These are phyloP conservation scores for Boletellus sp. DNA, from an alignment of 768 basidiomycete genomes.

Conservation along the genomic window DNA sequence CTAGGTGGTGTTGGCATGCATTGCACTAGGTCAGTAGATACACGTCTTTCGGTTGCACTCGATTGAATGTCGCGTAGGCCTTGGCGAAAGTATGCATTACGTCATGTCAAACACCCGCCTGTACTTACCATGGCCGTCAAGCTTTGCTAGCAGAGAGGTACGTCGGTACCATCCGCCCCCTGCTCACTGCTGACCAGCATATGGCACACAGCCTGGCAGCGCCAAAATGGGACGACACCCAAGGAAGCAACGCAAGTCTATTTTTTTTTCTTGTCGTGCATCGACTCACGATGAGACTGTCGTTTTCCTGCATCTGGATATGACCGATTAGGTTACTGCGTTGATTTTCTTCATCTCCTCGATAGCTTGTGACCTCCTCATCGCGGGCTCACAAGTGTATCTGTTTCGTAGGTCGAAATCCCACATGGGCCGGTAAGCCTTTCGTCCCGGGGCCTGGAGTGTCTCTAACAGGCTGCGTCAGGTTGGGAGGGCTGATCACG, in stretches of 20 bases:
- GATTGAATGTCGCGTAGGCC: slow-evolving; percentile 12
- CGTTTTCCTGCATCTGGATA: not conserved
- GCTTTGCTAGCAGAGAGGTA: slow-evolving; percentile 34
- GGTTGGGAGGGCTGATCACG: slow-evolving; percentile 32
- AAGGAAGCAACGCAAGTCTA: slow-evolving; percentile 29
- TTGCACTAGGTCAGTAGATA: slow-evolving; percentile 24
- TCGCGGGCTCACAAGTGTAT: slow-evolving; percentile 34
- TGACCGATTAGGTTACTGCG: slow-evolving; percentile 26
- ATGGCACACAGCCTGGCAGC: slow-evolving; percentile 19
- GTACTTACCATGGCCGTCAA: slow-evolving; percentile 9
- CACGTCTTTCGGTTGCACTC: not conserved
- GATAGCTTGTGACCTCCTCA: slow-evolving; percentile 33
- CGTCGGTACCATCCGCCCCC: not conserved
- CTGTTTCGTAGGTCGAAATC: slow-evolving; percentile 30
- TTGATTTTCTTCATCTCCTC: slow-evolving; percentile 32
- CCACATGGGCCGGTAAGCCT: slow-evolving; percentile 26
- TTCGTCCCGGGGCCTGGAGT: not conserved
- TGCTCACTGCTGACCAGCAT: not conserved
- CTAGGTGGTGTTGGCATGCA: slow-evolving; percentile 26
- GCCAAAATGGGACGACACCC: slow-evolving; percentile 33
- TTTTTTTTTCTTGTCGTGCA: not conserved
- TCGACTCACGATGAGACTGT: not conserved
- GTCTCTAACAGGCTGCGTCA: not conserved
- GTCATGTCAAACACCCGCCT: not conserved
- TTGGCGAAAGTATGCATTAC: slow-evolving; percentile 24